Conservation (phyloP, 768 basidiomycete genomes). For the Ramaria rubella region DNA sequence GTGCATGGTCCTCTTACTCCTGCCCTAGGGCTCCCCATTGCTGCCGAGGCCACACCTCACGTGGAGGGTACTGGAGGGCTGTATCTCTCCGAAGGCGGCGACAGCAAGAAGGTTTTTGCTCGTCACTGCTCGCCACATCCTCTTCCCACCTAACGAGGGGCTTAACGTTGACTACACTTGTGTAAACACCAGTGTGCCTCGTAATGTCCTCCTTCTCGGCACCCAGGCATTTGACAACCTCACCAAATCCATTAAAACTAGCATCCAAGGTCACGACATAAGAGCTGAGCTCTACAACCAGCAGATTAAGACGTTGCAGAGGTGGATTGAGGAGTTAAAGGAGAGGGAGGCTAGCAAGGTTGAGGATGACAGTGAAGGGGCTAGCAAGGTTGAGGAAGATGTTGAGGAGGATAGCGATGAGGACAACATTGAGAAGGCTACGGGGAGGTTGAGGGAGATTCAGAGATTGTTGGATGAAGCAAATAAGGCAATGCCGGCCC, state of each 20-base stretch:
- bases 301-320: too few relatives aligned
- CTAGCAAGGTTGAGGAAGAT: constrained; percentile 7
- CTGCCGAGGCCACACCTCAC: constrained; percentile 19
- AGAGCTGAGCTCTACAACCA: too few relatives aligned
- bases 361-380: neutral
- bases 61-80: constrained; percentile 29
- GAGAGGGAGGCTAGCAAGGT: too few relatives aligned
- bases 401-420: constrained; percentile 8
- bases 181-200: constrained; percentile 10
- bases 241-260: constrained; percentile 2
- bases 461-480: too few relatives aligned
- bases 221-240: constrained; percentile 15
- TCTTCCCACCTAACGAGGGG: constrained; percentile 16
- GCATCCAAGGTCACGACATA: too few relatives aligned
- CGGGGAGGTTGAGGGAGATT: too few relatives aligned
- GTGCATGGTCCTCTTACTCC: neutral
- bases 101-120: constrained; percentile 21
- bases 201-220: constrained; percentile 24
- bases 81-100: constrained; percentile 21
- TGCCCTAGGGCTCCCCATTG: constrained; percentile 21
- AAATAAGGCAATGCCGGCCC: too few relatives aligned
- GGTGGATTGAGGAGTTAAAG: too few relatives aligned
- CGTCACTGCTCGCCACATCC: constrained; percentile 23
- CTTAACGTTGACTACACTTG: constrained; percentile 19
- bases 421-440: too few relatives aligned